phyloP scores from a whole-genome alignment of 768 basidiomycete genomes.

The Tricholoma hemisulphureum region DNA sequence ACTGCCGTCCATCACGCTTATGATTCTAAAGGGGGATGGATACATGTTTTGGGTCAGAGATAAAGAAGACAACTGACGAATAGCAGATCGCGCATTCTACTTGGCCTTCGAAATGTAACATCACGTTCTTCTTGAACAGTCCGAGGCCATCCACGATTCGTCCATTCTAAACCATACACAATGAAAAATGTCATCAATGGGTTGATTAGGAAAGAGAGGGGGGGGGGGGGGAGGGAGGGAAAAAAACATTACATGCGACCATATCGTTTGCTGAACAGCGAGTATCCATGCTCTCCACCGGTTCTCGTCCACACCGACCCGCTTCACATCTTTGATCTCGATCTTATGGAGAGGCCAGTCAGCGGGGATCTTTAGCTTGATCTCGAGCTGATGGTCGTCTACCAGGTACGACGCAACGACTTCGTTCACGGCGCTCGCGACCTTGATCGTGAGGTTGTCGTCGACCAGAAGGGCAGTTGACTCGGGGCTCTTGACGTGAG shows the following conservation, averaged over 20 bases:
- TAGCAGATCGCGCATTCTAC: constrained; percentile 97
- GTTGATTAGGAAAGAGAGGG: too few relatives aligned
- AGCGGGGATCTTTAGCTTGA: constrained; percentile 77
- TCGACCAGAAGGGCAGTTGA: constrained; percentile 58
- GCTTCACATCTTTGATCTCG: constrained; percentile 81
- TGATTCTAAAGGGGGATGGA: constrained; percentile 55
- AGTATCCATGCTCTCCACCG: constrained; percentile 94
- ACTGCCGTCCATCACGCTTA: constrained; percentile 83
- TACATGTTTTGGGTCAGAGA: neutral
- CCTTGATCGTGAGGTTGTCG: constrained; percentile 79
- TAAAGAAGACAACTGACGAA: constrained; percentile 53
- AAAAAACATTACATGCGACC: constrained; percentile 65
- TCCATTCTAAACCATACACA: constrained; percentile 65
- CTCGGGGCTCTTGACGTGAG: constrained; percentile 60
- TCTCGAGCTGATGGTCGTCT: constrained; percentile 92
- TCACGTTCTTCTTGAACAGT: constrained; percentile 92
- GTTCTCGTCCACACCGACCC: constrained; percentile 85
- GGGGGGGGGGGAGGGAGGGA: neutral
- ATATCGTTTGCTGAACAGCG: constrained; percentile 87
- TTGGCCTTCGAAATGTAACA: constrained; percentile 91
- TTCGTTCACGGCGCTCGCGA: constrained; percentile 71
- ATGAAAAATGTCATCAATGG: neutral
- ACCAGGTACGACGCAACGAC: constrained; percentile 82
- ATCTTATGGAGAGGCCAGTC: constrained; percentile 91
- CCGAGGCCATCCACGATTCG: constrained; percentile 83